Conservation (phyloP, 1,139 yeast species). For the Geotrichum bryndzae region DNA sequence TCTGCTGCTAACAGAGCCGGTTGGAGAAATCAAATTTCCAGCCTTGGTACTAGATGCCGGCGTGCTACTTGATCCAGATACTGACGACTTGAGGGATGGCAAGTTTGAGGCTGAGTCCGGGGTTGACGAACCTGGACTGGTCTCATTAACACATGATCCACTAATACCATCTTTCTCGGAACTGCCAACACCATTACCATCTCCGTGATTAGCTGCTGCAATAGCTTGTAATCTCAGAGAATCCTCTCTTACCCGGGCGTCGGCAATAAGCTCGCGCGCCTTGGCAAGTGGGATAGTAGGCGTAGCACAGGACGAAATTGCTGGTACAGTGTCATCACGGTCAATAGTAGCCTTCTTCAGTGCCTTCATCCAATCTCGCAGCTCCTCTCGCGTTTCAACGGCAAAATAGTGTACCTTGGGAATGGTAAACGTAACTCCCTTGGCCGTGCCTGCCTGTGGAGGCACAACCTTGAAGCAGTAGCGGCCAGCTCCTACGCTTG, state of each 20-base stretch:
- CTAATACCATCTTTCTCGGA: not conserved
- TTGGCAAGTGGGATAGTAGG: slow-evolving; percentile 83
- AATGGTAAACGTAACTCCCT: slow-evolving; percentile 92
- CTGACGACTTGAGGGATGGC: slow-evolving; percentile 25
- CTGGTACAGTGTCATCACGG: slow-evolving; percentile 87
- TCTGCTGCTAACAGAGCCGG: slow-evolving; percentile 5
- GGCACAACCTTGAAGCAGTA: slow-evolving; percentile 90
- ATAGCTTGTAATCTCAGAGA: slow-evolving; percentile 29
- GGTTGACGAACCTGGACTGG: slow-evolving; percentile 19
- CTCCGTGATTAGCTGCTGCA: slow-evolving; percentile 21
- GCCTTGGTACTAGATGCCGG: slow-evolving; percentile 19
- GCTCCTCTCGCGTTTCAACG: slow-evolving; percentile 82
- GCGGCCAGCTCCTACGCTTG: slow-evolving; percentile 87
- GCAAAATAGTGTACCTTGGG: slow-evolving; percentile 96
- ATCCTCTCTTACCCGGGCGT: slow-evolving; percentile 40
- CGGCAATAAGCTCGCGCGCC: slow-evolving; percentile 81
- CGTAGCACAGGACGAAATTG: slow-evolving; percentile 87
- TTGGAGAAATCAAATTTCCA: slow-evolving; percentile 2
- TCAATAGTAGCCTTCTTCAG: slow-evolving; percentile 94
- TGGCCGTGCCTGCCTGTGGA: slow-evolving; percentile 95
- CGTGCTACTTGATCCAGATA: slow-evolving; percentile 28
- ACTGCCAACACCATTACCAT: not conserved
- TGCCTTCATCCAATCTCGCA: slow-evolving; percentile 95
- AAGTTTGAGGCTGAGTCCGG: slow-evolving; percentile 25
- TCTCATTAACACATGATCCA: slow-evolving; percentile 10